A percentile compares a stretch with the other conserved stretches of the same genome.
These are phyloP conservation scores for Avena atlantica DNA, from an alignment of 176 grass and related monocot species.

Conservation along the genomic window DNA sequence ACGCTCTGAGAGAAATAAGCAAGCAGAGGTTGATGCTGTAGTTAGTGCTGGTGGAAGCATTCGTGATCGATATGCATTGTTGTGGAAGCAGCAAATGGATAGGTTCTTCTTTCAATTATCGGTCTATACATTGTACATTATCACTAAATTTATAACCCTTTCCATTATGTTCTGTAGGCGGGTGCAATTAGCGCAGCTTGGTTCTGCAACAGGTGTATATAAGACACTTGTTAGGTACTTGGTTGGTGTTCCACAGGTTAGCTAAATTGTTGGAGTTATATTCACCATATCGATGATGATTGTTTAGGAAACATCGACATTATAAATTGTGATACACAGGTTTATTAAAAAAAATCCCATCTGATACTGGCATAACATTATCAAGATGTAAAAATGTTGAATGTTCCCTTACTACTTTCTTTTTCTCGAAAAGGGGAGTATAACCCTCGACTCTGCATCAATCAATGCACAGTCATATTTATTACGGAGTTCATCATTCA, in stretches of 20 bases:
- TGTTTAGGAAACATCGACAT: background rate
- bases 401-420: background rate
- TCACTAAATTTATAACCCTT: conserved; percentile 24
- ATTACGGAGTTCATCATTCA: too few species aligned
- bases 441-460: too few species aligned
- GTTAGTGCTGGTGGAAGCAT: conserved; percentile 84
- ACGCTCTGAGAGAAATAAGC: conserved; percentile 93
- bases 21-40: conserved; percentile 85
- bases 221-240: conserved; percentile 98
- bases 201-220: conserved; percentile 97
- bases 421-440: background rate
- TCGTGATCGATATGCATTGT: conserved; percentile 70
- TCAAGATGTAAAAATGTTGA: conserved; percentile 15
- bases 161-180: conserved; percentile 59
- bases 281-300: conserved; percentile 17
- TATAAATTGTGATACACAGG: background rate
- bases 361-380: conserved; percentile 8
- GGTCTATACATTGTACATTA: background rate
- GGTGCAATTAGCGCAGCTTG: conserved; percentile 90
- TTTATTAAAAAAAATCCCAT: conserved; percentile 9
- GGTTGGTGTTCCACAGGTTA: conserved; percentile 95
- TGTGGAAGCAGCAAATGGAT: conserved; percentile 99
- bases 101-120: conserved; percentile 55
- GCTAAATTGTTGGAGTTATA: conserved; percentile 19
- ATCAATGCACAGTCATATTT: too few species aligned